Base-by-base conservation (phyloP, 345 rosid genomes). In the Carallia brachiata region DNA sequence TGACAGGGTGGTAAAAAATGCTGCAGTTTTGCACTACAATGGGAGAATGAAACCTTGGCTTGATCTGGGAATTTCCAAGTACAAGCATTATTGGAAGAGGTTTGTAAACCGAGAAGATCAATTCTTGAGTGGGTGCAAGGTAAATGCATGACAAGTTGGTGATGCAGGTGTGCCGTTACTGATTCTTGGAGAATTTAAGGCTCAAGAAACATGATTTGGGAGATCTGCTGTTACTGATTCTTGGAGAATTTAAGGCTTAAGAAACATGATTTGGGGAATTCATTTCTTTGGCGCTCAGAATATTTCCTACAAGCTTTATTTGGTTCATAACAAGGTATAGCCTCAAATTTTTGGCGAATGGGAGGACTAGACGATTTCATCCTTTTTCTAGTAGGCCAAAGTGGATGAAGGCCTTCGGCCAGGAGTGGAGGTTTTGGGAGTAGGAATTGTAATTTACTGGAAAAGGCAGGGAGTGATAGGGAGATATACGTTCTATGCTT, bases 81-180 rank as follows among this genome's bases (percentile, higher is more conserved):
- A 77, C 65, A 77, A 69, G 61, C 70, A 31, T 4, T 77, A 77
- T 36, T 77, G 80, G 80, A 77, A 64, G 53, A 40, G 73, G 65
- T 77, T 48, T 65, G 30, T 75, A 13, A 75, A 75, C 57, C 31
- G 57, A 61, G 67, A 70, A 28, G 70, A 75, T 52, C 57, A 53
- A 13, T 64, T 69, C 60, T 59, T 75, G 67, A 36, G 57, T 10
- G 74, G 65, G 50, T 75, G 78, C 66, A 75, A 75, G 65, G 70
- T 75, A 52, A 86, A 83, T 83, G 85, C 91, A 40, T 84, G 74
- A 85, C 9, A 70, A 69, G 68, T 53, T 4, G 50, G 47, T 36
- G 70, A 70, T 60, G 40, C 62, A 54, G 67, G 55, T 16, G 59
- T 59, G 47, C 60, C 8, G 62, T 68, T 31, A 52, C 30, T 65